Evolutionary conservation across 306 rosid species (phyloP), one percentile per base, ranked within the genome.

Genomic region (Cajanus cajan): DNA sequence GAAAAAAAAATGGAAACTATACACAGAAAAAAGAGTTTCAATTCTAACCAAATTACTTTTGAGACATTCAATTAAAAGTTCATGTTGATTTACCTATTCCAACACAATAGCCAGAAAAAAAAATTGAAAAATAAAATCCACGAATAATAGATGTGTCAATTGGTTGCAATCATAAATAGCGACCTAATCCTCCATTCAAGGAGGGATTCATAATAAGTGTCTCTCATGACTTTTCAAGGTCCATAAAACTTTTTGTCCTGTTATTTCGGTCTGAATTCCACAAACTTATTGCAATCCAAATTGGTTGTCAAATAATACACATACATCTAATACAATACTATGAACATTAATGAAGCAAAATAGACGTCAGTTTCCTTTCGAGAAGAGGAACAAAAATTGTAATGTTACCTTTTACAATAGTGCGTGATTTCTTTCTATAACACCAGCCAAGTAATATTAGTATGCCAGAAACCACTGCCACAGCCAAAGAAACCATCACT

Each of bases 381-480:
- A 57, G 19, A 76, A 47, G 5, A 43, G 72, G 8, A 65, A 54
- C 63, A 22, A 24, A 43, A 69, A 48, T 39, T 12, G 47, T 24
- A 73, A 48, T 33, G 47, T 73, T 50, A 81, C 88, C 88, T 77
- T 61, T 58, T 12, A 57, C 33, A 44, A 22, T 58, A 62, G 4
- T 16, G 54, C 12, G 37, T 9, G 73, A 74, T 67, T 85, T 85
- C 50, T 39, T 45, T 14, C 41, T 67, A 41, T 72, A 81, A 41
- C 64, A 50, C 85, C 85, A 72, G 5, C 80, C 71, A 5, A 77
- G 47, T 21, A 72, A 12, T 13, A 77, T 21, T 36, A 77, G 58
- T 16, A 82, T 33, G 19, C 77, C 65, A 52, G 59, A 39, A 66
- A 85, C 7, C 4, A 25, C 25, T 16, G 48, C 70, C 37, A 77